These are phyloP conservation scores for Ceratocystis eucalypticola DNA, from an alignment of 2,329 filamentous ascomycete genomes.

Conservation along the genomic window DNA sequence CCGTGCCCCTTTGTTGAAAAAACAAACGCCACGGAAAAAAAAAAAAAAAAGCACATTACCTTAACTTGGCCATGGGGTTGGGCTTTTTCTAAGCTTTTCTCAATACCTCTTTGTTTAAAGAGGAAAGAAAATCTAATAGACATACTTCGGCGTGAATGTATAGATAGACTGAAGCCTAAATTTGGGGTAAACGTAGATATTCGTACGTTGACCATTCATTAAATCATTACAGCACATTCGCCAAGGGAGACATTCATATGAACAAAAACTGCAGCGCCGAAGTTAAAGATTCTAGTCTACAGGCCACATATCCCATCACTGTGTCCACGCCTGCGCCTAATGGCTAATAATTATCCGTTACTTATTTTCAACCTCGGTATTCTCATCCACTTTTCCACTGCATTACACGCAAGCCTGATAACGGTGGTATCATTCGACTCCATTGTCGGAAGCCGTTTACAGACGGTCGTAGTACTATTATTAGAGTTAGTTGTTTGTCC, in stretches of 20 bases:
- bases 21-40: background rate
- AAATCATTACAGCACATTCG: background rate
- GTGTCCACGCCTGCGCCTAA: conserved; percentile 12
- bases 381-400: conserved; percentile 20
- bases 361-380: conserved; percentile 18
- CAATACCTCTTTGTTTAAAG: too few species aligned
- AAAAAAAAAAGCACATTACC: background rate
- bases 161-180: too few species aligned
- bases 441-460: conserved; percentile 17
- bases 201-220: background rate
- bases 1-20: background rate
- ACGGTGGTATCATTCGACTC: conserved; percentile 18
- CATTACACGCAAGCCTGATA: conserved; percentile 15
- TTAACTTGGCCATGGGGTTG: too few species aligned
- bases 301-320: conserved; percentile 15
- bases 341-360: conserved; percentile 10
- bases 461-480: conserved; percentile 19
- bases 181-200: background rate
- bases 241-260: background rate
- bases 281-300: conserved; percentile 17
- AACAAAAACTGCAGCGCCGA: conserved; percentile 18
- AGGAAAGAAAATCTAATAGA: too few species aligned
- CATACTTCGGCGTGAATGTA: too few species aligned
- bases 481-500: background rate
- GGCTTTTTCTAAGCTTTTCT: too few species aligned